These are phyloP conservation scores for Boletus smithii DNA, from an alignment of 1,284 basidiomycete species.

Conservation along the genomic window DNA sequence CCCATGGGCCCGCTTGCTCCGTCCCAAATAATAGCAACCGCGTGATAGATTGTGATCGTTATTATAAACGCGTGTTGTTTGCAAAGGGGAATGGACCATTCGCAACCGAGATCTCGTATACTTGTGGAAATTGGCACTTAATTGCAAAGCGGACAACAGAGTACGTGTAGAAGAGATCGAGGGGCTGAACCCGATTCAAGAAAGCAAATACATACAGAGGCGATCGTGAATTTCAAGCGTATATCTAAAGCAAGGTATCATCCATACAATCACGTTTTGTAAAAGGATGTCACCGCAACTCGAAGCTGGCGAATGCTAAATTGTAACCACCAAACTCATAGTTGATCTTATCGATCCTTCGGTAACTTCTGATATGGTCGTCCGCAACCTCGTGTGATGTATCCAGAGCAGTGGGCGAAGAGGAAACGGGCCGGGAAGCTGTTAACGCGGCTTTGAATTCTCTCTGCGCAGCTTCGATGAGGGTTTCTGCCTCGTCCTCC, in stretches of 20 bases:
- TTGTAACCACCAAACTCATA: conserved; percentile 98
- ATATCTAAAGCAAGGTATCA: conserved; percentile 24
- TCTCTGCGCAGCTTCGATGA: conserved; percentile 64
- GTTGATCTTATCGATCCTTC: conserved; percentile 92
- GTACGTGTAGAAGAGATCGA: conserved; percentile 21
- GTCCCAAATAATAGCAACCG: conserved; percentile 12
- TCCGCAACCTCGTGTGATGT: conserved; percentile 12
- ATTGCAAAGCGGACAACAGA: conserved; percentile 18
- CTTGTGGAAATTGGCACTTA: conserved; percentile 6
- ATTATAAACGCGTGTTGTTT: conserved; percentile 10
- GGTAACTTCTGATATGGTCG: conserved; percentile 40
- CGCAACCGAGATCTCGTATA: conserved; percentile 2
- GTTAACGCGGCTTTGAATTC: conserved; percentile 64
- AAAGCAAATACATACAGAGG: conserved; percentile 16
- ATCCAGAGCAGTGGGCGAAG: conserved; percentile 18
- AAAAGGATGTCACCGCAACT: conserved; percentile 40
- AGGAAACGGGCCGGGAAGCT: conserved; percentile 23
- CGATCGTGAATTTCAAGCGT: conserved; percentile 10
- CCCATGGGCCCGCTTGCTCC: conserved; percentile 15
- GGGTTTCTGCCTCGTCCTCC: conserved; percentile 49
- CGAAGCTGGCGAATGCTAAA: conserved; percentile 89
- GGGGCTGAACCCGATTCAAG: conserved; percentile 6
- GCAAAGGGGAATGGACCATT: conserved; percentile 1
- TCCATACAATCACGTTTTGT: conserved; percentile 13
- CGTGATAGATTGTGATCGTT: conserved; percentile 21